These are phyloP conservation scores for Ceratobasidium sp. DNA, from an alignment of 1,284 basidiomycete species.

Conservation along the genomic window DNA sequence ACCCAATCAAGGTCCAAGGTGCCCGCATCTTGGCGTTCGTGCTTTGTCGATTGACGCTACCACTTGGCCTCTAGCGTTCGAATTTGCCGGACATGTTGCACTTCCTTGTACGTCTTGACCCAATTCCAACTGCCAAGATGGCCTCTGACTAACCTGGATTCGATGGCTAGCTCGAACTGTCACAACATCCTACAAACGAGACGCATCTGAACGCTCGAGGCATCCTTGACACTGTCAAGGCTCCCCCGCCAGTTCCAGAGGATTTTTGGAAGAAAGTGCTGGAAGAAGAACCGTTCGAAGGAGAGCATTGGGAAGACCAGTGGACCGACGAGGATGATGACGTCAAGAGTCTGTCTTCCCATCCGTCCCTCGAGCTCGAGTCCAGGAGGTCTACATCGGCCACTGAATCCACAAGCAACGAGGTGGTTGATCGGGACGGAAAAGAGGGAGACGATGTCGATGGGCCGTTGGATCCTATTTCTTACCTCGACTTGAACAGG, in stretches of 20 bases:
- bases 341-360: slow-evolving; percentile 36
- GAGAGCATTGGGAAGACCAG: slow-evolving; percentile 49
- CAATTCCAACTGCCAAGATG: slow-evolving; percentile 4
- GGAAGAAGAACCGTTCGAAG: slow-evolving; percentile 50
- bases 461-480: not conserved
- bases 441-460: not conserved
- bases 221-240: slow-evolving; percentile 61
- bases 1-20: slow-evolving; percentile 66
- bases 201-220: slow-evolving; percentile 64
- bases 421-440: not conserved
- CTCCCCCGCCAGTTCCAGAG: slow-evolving; percentile 58
- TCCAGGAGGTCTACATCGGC: slow-evolving; percentile 25
- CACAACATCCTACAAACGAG: slow-evolving; percentile 61
- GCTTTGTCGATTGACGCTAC: slow-evolving; percentile 33
- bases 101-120: slow-evolving; percentile 65
- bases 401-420: slow-evolving; percentile 26
- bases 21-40: slow-evolving; percentile 29
- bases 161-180: slow-evolving; percentile 64
- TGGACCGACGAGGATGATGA: slow-evolving; percentile 36
- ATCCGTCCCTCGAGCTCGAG: slow-evolving; percentile 36
- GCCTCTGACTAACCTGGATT: slow-evolving; percentile 25
- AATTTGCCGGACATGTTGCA: slow-evolving; percentile 75
- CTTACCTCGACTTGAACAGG: not conserved
- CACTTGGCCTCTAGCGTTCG: slow-evolving; percentile 58
- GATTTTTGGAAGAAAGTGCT: slow-evolving; percentile 68